Evolutionary conservation across 495 filamentous ascomycete genomes (phyloP).

Genomic region (Pyrenopolyporus hunteri): DNA sequence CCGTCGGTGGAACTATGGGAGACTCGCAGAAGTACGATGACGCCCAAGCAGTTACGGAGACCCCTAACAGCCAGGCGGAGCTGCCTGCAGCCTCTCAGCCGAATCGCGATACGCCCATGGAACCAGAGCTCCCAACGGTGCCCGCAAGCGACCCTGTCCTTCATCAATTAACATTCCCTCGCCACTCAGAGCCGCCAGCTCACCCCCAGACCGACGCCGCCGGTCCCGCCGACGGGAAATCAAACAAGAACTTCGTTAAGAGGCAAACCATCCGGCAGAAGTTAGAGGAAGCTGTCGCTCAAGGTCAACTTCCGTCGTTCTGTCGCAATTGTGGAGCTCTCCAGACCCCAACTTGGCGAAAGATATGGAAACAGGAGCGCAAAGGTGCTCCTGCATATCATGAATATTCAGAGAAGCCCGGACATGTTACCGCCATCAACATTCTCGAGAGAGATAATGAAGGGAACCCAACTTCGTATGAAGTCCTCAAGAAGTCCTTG

Average conservation of each 20-base stretch:
- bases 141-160: slow-evolving; percentile 64
- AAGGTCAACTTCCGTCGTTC: slow-evolving; percentile 79
- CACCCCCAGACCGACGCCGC: slow-evolving; percentile 44
- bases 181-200: slow-evolving; percentile 47
- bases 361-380: slow-evolving; percentile 76
- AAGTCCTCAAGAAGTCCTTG: slow-evolving; percentile 79
- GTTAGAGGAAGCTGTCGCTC: slow-evolving; percentile 68
- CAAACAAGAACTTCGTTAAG: slow-evolving; percentile 59
- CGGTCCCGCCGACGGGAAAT: slow-evolving; percentile 36
- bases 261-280: slow-evolving; percentile 67
- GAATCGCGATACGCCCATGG: slow-evolving; percentile 8
- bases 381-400: slow-evolving; percentile 66
- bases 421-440: slow-evolving; percentile 67
- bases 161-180: slow-evolving; percentile 53
- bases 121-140: slow-evolving; percentile 49
- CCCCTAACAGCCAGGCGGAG: slow-evolving; percentile 9
- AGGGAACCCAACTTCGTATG: slow-evolving; percentile 64
- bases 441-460: slow-evolving; percentile 65
- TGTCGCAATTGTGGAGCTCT: slow-evolving; percentile 94
- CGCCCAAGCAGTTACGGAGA: background rate
- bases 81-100: slow-evolving; percentile 19
- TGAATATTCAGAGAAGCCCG: slow-evolving; percentile 69
- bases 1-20: slow-evolving; percentile 9
- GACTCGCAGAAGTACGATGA: slow-evolving; percentile 4
- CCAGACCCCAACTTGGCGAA: slow-evolving; percentile 94